Base-by-base conservation (phyloP, 331 rosid species). In the Acacia concinna region DNA sequence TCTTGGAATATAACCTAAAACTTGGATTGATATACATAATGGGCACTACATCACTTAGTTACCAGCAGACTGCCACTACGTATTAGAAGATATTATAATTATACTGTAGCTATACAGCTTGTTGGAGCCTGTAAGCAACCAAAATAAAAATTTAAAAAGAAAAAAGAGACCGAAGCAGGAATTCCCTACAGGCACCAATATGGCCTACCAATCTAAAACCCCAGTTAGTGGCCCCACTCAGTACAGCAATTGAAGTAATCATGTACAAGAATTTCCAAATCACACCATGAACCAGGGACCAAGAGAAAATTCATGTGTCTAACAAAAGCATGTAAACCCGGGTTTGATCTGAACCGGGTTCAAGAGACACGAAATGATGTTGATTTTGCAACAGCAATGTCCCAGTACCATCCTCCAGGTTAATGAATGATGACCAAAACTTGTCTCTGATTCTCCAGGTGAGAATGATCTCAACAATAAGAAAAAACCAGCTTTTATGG, bases 21-120 rank as follows among this genome's bases (percentile, higher is more conserved):
- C 43, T 38, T 0, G 43, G 43, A 38, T 38, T 38, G 43, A 38
- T 38, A 7, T 2, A 10, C 43, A 38, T 38, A 38, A 6, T n/a
- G 11, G 43, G 10, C 43, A 38, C 43, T 0, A 38, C 43, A 38
- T 6, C 11, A 6, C 10, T 38, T 38, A 6, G 13, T 41, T 0
- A 41, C 46, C 12, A 41, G 20, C 4, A 63, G 21, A 31, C 41
- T 63, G 13, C 41, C n/a, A 15, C 68, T 63, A 31, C 31, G 21
- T 71, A 86, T 81, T 69, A 66, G 37, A 41, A 78, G 83, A 72
- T 60, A 82, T 75, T 75, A 56, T 69, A 84, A 82, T 75, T 75
- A 56, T 69, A 84, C 78, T 83, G 90, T 84, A 59, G 65, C 90
- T 91, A 81, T 92, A 90, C 94, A 90, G 76, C 85, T 85, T 83